Conservation (phyloP, 2,329 filamentous ascomycete genomes). For the Penicillium psychrosexuale region DNA sequence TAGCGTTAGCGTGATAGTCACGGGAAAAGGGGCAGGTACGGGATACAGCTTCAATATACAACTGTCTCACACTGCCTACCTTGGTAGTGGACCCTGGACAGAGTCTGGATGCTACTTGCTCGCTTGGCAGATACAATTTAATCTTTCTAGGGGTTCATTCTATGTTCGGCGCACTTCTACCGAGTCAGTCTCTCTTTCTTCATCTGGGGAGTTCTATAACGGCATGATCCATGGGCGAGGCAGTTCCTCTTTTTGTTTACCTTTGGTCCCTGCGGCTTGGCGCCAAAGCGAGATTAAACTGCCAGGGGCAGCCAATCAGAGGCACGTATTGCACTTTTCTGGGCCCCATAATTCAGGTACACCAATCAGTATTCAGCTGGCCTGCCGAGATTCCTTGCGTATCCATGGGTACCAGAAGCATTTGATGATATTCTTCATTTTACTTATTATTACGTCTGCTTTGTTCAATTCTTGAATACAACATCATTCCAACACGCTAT, state of each 20-base stretch:
- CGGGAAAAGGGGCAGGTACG: conserved; percentile 9
- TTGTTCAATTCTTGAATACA: not conserved
- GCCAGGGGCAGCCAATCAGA: conserved; percentile 26
- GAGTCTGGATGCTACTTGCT: conserved; percentile 1
- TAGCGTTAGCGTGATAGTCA: conserved; percentile 6
- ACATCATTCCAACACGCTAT: not conserved
- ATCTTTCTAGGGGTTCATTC: not conserved
- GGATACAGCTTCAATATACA: not conserved
- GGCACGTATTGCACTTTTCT: not conserved
- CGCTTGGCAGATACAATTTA: conserved; percentile 2
- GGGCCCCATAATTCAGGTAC: conserved; percentile 27
- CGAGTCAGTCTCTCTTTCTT: not conserved
- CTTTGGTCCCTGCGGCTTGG: conserved; percentile 17
- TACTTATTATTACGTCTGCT: not conserved
- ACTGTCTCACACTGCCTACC: conserved; percentile 8
- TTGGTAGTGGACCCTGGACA: conserved; percentile 2
- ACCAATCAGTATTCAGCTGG: conserved; percentile 27
- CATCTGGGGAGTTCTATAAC: not conserved
- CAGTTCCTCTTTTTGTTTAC: conserved; percentile 22
- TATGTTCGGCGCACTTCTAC: not conserved
- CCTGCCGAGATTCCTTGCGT: conserved; percentile 18
- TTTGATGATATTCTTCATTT: not conserved
- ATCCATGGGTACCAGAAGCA: conserved; percentile 19
- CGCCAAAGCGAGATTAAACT: conserved; percentile 25
- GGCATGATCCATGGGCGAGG: not conserved